Base-by-base conservation (phyloP, 345 rosid species). In the Firmiana major region DNA sequence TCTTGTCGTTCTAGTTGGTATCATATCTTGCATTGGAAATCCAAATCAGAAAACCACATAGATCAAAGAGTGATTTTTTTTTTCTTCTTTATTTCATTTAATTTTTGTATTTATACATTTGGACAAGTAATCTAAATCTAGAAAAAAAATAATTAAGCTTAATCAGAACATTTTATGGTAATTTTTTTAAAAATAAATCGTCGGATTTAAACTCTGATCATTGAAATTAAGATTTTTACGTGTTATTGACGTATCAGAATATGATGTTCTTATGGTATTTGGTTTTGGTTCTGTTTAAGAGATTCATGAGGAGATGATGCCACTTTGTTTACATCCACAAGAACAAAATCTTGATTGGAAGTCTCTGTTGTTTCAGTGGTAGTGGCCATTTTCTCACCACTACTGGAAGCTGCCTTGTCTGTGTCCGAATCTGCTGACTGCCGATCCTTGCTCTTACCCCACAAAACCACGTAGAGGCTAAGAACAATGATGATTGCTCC, bases 391-490 rank as follows among this genome's bases (percentile, higher is more conserved):
- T 60, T 59, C 19, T 26, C 17, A 3, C n/a, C 58, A 26, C 54
- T 28, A 22, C 72, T 45, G 19, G 16, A 3, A 8, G 68, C 48
- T 5, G 22, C 59, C 24, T 19, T 31, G 17, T 17, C 21, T 17
- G 9, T 46, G 46, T 62, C 43, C 2, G 26, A 21, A 28, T 63
- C 49, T 11, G 71, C 63, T 34, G 19, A 15, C 0, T 4, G 45
- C 3, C 12, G 16, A n/a, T 63, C 78, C 42, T 48, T 75, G 71
- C 62, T 63, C 57, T 75, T 75, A 0, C 62, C 71, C 78, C 78
- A 75, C 28, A 75, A 48, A 10, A 75, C 78, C 7, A 63, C 0
- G 43, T 74, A 74, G 1, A 75, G 57, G 22, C 78, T 71, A 31
- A 63, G 1, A 49, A 75, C 62, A 1, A 75, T 75, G 48, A 75